Base-by-base conservation (phyloP, 129 eudicot genomes). In the Artemisia annua region DNA sequence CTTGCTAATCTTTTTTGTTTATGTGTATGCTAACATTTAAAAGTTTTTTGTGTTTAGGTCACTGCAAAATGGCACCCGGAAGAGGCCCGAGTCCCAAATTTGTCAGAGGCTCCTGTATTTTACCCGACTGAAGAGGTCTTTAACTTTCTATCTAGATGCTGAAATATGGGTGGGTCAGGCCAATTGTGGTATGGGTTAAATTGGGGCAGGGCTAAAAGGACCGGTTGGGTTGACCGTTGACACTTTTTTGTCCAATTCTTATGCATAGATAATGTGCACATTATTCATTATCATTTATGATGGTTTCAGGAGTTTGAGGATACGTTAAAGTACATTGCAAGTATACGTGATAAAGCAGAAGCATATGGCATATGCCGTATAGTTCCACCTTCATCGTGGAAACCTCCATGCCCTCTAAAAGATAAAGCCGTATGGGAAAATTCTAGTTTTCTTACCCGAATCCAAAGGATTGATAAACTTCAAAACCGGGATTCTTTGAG, bases 301-400 rank as follows among this genome's bases (percentile, higher is more conserved):
- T 24, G 13, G 22, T 84, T 67, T 32, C 81, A 94, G 98, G 98
- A 94, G 76, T 94, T 87, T 66, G 82, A 90, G 75, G 89, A 94
- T 80, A 83, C 96, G 26, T 69, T 94, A 63, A 80, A 79, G 17
- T 94, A 84, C 80, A 94, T 94, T 30, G 81, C 79, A 49, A 87
- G 88, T 80, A 90, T 94, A 73, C 96, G 95, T 4, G 39, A 79
- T 2, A 77, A 78, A 79, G 98, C 98, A 43, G 97, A 90, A 78
- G 76, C 49, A 57, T 90, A 84, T 74, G 98, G 98, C 32, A 90
- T 94, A 71, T 94, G 98, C 59, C 98, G 98, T 26, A 90, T 90
- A 43, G 81, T 94, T 61, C 98, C 98, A 46, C 98, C 98, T 72
- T 86, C 96, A 62, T 85, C 98, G 7, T 94, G 98, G 98, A 90